Base-by-base conservation (phyloP, 1,284 basidiomycete genomes). In the Mycena citricolor region DNA sequence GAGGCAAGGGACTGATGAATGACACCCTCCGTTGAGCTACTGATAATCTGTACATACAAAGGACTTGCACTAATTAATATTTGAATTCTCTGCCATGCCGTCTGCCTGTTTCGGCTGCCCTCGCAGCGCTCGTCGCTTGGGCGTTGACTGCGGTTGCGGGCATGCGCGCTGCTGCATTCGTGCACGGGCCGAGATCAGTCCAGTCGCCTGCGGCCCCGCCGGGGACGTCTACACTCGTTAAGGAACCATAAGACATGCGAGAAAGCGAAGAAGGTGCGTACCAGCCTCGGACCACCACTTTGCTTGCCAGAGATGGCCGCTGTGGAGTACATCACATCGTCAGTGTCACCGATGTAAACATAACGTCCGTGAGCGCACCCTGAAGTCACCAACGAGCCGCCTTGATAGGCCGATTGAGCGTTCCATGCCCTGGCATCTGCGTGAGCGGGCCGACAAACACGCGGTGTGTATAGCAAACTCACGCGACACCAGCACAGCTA, bases 301-400 rank as follows among this genome's bases (percentile, higher is more conserved):
- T 12, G 79, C 76, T 4, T 71, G 75, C 76, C 76, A 81, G 10
- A 79, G 64, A 52, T 71, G 65, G 8, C 70, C 75, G 37, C 69
- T 71, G 42, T 12, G 17, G 12, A 14, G n/a, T 38, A 22, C 28
- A n/a, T n/a, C n/a, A n/a, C n/a, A n/a, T n/a, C n/a, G 16, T 32
- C 14, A 46, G 21, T 13, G 29, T 14, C 21, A 32, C 30, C 11
- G 31, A 17, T 14, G 21, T 29, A 8, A 17, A 7, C 8, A 10
- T 11, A 17, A 0, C n/a, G 38, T 23, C 44, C 64, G 44, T n/a
- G n/a, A n/a, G n/a, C n/a, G n/a, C 33, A 68, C 65, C 57, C 55
- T 58, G 69, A 77, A 11, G 66, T 63, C 35, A 69, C 78, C 35
- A 68, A 52, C 19, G 69, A 60, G 4, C 74, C 74, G 22, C 61